Base-by-base conservation (phyloP, 805 yeast genomes). In the Dipodascopsis tothii region DNA sequence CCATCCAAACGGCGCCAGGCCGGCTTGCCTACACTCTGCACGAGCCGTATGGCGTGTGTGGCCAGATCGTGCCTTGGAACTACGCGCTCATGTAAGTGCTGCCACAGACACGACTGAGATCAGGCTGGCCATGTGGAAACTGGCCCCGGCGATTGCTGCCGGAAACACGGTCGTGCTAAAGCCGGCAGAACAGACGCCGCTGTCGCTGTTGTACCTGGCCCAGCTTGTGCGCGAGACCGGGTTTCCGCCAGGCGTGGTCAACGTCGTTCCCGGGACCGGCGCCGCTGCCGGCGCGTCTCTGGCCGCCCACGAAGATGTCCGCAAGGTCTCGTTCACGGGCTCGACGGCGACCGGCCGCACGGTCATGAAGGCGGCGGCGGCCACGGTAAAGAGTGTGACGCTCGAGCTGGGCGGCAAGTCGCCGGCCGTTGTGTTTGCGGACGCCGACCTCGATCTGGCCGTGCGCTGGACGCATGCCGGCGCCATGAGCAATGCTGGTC, bases 351-450 rank as follows among this genome's bases (percentile, higher is more conserved):
- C 87, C 45, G 97, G 96, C 61, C 80, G 80, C 63, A 66, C 66
- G 56, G 81, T 88, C 60, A 81, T 84, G 80, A 75, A 73, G 65
- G 90, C 94, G 48, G 81, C 83, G 44, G 73, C 84, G 36, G 46
- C 53, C 35, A 55, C 62, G 25, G 71, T 88, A 67, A 86, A 87
- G 72, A 84, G 82, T 64, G 85, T 88, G 49, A 87, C 96, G 35
- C 73, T 88, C 61, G 97, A 88, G 70, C 78, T 86, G 56, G 97
- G 97, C 60, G 97, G 97, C 61, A 88, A 88, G 70, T 85, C 95
- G 20, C 95, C 96, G 57, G 80, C 82, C 64, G 78, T 88, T 54
- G 80, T 88, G 37, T 86, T 83, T 61, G 80, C 81, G 58, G 96
- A 88, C 60, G 92, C 94, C 38, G 78, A 88, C 64, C 60, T 88